Evolutionary conservation across 345 rosid genomes (phyloP).

Genomic region (Camelina neglecta): DNA sequence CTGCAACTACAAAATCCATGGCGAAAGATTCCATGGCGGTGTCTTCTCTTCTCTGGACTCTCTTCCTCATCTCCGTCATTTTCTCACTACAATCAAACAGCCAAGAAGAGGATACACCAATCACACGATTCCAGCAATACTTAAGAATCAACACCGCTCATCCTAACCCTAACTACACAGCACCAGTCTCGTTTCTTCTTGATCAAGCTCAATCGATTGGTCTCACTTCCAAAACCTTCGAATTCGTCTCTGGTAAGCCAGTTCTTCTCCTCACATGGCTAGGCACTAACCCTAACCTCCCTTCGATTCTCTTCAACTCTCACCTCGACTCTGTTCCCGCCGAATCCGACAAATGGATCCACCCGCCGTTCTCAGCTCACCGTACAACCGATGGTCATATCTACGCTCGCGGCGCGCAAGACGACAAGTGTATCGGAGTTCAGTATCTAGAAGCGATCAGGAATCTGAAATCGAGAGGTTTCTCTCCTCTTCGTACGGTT

Average conservation of each 20-base stretch:
- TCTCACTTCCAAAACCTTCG: neutral
- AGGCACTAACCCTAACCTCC: conserved; percentile 71
- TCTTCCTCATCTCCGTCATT: neutral
- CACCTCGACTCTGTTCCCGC: conserved; percentile 95
- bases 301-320: conserved; percentile 81
- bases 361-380: conserved; percentile 83
- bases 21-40: too few relatives aligned
- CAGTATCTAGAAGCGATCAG: conserved; percentile 85
- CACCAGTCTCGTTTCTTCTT: neutral
- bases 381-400: conserved; percentile 62
- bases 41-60: neutral
- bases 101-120: neutral
- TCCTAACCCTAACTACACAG: conserved; percentile 21
- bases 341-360: conserved; percentile 76
- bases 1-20: too few relatives aligned
- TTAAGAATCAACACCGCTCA: conserved; percentile 5
- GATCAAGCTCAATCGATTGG: neutral
- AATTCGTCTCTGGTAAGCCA: conserved; percentile 49
- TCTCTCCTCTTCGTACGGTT: conserved; percentile 62
- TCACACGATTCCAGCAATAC: conserved; percentile 15
- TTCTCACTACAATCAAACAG: neutral
- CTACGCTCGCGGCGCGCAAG: conserved; percentile 88
- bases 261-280: conserved; percentile 71
- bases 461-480: conserved; percentile 54
- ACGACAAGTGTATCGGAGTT: conserved; percentile 80